phyloP scores from a whole-genome alignment of 257 asterid genomes.

The Forsythia suspensa region DNA sequence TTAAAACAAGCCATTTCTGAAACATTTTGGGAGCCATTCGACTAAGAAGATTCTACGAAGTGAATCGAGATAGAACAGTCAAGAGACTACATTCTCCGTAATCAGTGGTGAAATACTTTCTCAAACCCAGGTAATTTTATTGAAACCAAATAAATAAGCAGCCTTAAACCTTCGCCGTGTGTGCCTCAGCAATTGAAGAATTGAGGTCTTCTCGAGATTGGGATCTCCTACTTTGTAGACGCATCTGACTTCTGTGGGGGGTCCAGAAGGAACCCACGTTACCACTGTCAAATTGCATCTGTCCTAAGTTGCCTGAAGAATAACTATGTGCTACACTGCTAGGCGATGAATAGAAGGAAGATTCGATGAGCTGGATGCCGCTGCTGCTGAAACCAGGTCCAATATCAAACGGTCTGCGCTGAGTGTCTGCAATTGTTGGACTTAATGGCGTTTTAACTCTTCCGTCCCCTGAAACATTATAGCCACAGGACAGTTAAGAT shows the following conservation, averaged over 20 bases:
- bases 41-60: neutral
- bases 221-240: slow-evolving; percentile 51
- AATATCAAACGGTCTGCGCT: slow-evolving; percentile 37
- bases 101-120: neutral
- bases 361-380: slow-evolving; percentile 45
- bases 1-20: neutral
- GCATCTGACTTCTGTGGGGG: slow-evolving; percentile 46
- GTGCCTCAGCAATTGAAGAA: slow-evolving; percentile 52
- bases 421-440: slow-evolving; percentile 53
- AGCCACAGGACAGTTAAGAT: neutral
- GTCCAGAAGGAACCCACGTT: slow-evolving; percentile 44
- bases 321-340: slow-evolving; percentile 60
- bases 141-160: neutral
- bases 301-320: slow-evolving; percentile 61
- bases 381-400: slow-evolving; percentile 36
- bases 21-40: neutral
- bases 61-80: neutral
- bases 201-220: slow-evolving; percentile 71
- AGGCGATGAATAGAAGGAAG: slow-evolving; percentile 53
- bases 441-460: slow-evolving; percentile 67
- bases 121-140: neutral
- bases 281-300: slow-evolving; percentile 42
- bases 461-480: slow-evolving; percentile 51
- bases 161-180: slow-evolving; percentile 40
- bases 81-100: neutral